phyloP scores from a whole-genome alignment of 2,329 filamentous ascomycete genomes.

The Byssoonygena ceratinophila region DNA sequence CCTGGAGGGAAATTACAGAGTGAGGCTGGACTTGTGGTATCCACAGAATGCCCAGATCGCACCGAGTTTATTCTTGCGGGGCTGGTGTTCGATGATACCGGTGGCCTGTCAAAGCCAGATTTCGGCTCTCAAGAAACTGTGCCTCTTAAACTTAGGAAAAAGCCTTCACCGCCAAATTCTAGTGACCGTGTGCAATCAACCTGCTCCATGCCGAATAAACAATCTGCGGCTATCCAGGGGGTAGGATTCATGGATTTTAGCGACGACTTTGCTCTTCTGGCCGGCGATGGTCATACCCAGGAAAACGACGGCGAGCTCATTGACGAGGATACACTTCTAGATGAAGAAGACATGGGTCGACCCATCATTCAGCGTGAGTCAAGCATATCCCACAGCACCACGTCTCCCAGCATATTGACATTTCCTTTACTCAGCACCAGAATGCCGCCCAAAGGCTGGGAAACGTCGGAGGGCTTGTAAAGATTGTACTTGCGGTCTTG shows the following conservation, averaged over 20 bases:
- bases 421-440: slow-evolving; percentile 51
- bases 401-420: background rate
- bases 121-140: slow-evolving; percentile 48
- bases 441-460: slow-evolving; percentile 76
- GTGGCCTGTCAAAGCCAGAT: slow-evolving; percentile 65
- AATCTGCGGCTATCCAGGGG: background rate
- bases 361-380: slow-evolving; percentile 70
- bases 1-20: slow-evolving; percentile 53
- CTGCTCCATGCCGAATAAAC: background rate
- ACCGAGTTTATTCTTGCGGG: slow-evolving; percentile 80
- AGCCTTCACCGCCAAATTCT: slow-evolving; percentile 24
- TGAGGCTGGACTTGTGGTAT: slow-evolving; percentile 13
- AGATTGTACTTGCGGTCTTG: slow-evolving; percentile 91
- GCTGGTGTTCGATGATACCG: slow-evolving; percentile 49
- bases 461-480: slow-evolving; percentile 92
- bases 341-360: slow-evolving; percentile 68
- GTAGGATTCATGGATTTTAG: slow-evolving; percentile 60
- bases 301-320: slow-evolving; percentile 72
- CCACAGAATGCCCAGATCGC: slow-evolving; percentile 39
- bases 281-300: slow-evolving; percentile 42
- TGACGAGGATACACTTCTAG: slow-evolving; percentile 78
- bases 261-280: slow-evolving; percentile 49
- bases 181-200: slow-evolving; percentile 28
- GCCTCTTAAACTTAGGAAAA: slow-evolving; percentile 56
- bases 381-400: background rate